phyloP scores from a whole-genome alignment of 1,284 basidiomycete species.

The Fomitopsis schrenkii region DNA sequence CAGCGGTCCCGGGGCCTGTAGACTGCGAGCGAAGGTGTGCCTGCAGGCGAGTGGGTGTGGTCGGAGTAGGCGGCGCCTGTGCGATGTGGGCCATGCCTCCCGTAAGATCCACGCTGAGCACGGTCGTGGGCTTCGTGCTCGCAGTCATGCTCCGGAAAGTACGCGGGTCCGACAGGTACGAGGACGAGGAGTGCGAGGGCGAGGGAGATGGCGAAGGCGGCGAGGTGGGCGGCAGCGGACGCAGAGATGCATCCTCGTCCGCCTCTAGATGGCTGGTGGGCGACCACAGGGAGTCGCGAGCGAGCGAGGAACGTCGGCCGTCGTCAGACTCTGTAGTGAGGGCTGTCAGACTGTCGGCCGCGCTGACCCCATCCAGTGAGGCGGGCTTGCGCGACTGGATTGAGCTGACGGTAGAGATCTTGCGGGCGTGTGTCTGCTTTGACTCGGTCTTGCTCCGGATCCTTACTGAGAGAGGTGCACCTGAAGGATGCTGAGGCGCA shows the following conservation, averaged over 20 bases:
- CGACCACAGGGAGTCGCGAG: slow-evolving; percentile 70
- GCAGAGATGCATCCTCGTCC: slow-evolving; percentile 86
- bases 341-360: slow-evolving; percentile 25
- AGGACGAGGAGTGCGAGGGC: slow-evolving; percentile 74
- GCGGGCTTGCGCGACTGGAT: slow-evolving; percentile 32
- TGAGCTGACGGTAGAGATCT: slow-evolving; percentile 6
- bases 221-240: slow-evolving; percentile 81
- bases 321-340: slow-evolving; percentile 33
- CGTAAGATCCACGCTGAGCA: slow-evolving; percentile 83
- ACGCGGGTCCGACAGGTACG: slow-evolving; percentile 74
- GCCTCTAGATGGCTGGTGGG: slow-evolving; percentile 71
- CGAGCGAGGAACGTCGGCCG: slow-evolving; percentile 49
- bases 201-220: slow-evolving; percentile 84
- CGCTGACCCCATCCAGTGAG: slow-evolving; percentile 53
- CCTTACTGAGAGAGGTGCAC: slow-evolving; percentile 14
- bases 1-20: slow-evolving; percentile 45
- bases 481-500: slow-evolving; percentile 17
- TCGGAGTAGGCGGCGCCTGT: slow-evolving; percentile 66
- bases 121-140: slow-evolving; percentile 93
- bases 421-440: slow-evolving; percentile 11
- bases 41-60: slow-evolving; percentile 43
- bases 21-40: slow-evolving; percentile 59
- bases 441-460: slow-evolving; percentile 15
- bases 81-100: slow-evolving; percentile 89
- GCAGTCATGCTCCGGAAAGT: slow-evolving; percentile 80